Evolutionary conservation across 208 protist genomes (phyloP).

Genomic region (Leishmania amazonensis): DNA sequence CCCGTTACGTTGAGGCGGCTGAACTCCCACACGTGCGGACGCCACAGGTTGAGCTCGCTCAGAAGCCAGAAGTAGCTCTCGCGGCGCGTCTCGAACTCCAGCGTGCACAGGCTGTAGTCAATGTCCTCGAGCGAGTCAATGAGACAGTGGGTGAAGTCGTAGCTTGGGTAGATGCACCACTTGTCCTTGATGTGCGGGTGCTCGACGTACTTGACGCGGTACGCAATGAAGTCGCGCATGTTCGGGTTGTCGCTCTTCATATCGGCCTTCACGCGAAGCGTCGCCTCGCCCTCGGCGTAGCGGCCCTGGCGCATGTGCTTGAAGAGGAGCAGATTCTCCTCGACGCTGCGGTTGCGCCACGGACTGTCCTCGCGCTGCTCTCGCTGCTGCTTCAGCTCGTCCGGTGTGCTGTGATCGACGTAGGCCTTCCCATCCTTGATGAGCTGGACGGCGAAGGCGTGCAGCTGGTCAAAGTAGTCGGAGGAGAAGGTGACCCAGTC

Average conservation of each 20-base stretch:
- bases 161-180: slow-evolving; percentile 99
- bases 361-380: slow-evolving; percentile 86
- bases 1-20: slow-evolving; percentile 97
- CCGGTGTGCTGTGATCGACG: slow-evolving; percentile 96
- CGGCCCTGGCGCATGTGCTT: slow-evolving; percentile 94
- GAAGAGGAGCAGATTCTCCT: slow-evolving; percentile 94
- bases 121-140: slow-evolving; percentile 99
- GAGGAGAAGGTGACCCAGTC: slow-evolving; percentile 97
- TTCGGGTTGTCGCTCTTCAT: slow-evolving; percentile 97
- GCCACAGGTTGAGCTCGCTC: slow-evolving; percentile 87
- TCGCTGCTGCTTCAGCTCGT: slow-evolving; percentile 95
- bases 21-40: slow-evolving; percentile 98
- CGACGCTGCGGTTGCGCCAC: slow-evolving; percentile 89
- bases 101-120: slow-evolving; percentile 99
- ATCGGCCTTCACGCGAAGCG: slow-evolving; percentile 99
- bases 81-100: slow-evolving; percentile 99
- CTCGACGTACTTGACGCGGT: slow-evolving; percentile 98
- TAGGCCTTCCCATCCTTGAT: slow-evolving; percentile 98
- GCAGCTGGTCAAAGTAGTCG: slow-evolving; percentile 99
- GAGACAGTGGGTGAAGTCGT: slow-evolving; percentile 99
- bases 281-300: slow-evolving; percentile 97
- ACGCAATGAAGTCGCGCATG: slow-evolving; percentile 99
- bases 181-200: slow-evolving; percentile 95
- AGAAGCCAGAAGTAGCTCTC: slow-evolving; percentile 98
- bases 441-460: slow-evolving; percentile 97